These are phyloP conservation scores for Chaetomiaceae sp. DNA, from an alignment of 2,329 filamentous ascomycete genomes.

Conservation along the genomic window DNA sequence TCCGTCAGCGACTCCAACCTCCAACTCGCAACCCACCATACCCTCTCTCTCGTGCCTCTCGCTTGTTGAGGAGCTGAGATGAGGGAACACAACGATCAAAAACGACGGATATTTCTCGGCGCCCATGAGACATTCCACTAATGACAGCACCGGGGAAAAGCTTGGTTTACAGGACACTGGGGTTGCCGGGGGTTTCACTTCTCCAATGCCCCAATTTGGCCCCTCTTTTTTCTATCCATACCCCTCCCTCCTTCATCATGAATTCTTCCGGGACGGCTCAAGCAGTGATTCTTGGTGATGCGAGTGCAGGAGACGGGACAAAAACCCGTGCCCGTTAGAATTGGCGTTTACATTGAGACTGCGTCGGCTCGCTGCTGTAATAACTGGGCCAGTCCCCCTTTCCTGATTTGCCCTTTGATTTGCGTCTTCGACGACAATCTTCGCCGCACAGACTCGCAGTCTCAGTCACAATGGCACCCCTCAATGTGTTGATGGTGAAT, in stretches of 20 bases:
- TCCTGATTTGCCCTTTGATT: background rate
- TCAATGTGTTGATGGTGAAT: conserved; percentile 65
- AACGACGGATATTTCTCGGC: background rate
- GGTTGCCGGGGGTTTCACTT: background rate
- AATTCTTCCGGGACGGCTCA: conserved; percentile 19
- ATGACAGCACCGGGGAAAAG: background rate
- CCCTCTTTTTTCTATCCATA: conserved; percentile 5
- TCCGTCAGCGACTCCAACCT: background rate
- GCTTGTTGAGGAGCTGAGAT: too few species aligned
- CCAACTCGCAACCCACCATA: background rate
- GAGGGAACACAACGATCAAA: too few species aligned
- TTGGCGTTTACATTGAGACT: background rate
- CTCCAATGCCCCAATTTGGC: conserved; percentile 14
- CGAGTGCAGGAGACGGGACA: background rate
- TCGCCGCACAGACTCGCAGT: background rate
- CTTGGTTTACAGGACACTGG: background rate
- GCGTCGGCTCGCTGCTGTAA: background rate
- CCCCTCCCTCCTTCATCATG: conserved; percentile 7
- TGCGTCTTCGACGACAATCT: background rate
- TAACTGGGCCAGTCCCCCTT: background rate
- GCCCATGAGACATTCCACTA: conserved; percentile 1
- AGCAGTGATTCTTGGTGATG: conserved; percentile 4
- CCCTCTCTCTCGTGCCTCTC: background rate
- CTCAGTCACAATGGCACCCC: conserved; percentile 35
- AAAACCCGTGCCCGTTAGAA: too few species aligned